These are phyloP conservation scores for Astrothelium subdiscretum DNA, from an alignment of 495 filamentous ascomycete genomes.

Conservation along the genomic window DNA sequence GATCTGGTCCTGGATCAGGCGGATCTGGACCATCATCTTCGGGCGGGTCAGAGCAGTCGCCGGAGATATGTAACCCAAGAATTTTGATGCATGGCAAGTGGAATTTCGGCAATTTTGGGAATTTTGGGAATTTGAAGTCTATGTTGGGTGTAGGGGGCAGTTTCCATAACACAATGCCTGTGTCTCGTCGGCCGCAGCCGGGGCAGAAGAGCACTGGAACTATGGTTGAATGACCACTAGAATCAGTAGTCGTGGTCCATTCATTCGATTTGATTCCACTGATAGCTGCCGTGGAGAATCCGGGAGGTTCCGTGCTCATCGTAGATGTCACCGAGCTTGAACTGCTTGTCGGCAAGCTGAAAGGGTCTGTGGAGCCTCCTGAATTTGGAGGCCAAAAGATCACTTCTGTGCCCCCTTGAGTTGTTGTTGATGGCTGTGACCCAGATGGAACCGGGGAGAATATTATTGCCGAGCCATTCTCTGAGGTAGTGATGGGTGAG, in stretches of 20 bases:
- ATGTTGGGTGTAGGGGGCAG: neutral
- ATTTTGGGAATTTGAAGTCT: neutral
- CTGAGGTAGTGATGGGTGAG: too few species aligned
- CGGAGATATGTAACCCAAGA: neutral
- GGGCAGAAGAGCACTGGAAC: neutral
- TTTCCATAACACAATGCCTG: too few species aligned
- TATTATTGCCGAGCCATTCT: too few species aligned
- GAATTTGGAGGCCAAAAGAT: too few species aligned
- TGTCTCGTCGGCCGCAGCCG: neutral
- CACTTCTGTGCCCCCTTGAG: too few species aligned
- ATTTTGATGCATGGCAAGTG: neutral
- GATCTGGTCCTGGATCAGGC: neutral
- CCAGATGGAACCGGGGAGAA: too few species aligned
- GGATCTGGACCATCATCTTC: neutral
- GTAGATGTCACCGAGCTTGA: neutral
- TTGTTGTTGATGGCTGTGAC: too few species aligned
- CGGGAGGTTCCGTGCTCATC: neutral
- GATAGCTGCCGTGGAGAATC: neutral
- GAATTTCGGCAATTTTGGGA: neutral
- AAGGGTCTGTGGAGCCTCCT: too few species aligned
- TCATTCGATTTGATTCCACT: neutral
- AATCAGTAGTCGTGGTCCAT: neutral
- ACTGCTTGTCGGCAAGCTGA: too few species aligned
- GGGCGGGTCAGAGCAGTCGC: neutral
- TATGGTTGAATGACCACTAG: neutral